Evolutionary conservation across 31 red algal genomes (phyloP).

Genomic region (Asparagopsis taxiformis): DNA sequence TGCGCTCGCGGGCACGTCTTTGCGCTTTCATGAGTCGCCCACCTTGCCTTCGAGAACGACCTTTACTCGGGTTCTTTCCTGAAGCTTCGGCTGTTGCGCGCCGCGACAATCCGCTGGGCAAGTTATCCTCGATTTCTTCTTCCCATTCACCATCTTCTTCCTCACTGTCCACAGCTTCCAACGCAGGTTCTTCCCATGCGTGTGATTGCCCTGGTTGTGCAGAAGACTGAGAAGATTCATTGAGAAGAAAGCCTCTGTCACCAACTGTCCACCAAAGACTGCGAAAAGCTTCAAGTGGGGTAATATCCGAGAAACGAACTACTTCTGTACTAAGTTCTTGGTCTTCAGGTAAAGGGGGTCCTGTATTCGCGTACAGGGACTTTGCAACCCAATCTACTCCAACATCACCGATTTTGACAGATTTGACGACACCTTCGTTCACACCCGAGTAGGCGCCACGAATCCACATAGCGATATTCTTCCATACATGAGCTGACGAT

Average conservation of each 20-base stretch:
- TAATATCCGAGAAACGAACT: constrained; percentile 26
- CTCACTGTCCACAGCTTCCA: not conserved
- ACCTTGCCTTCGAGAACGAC: not conserved
- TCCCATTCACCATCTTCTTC: constrained; percentile 34
- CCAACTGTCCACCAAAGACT: constrained; percentile 34
- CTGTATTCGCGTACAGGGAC: constrained; percentile 1
- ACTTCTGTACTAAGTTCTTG: constrained; percentile 1
- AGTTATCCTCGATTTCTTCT: constrained; percentile 5
- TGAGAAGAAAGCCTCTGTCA: no score
- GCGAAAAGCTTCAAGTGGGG: constrained; percentile 24
- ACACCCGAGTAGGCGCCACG: constrained; percentile 25
- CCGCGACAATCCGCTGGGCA: not conserved
- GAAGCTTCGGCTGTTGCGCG: not conserved
- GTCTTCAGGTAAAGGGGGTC: not conserved
- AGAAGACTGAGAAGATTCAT: no score
- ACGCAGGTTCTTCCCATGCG: not conserved
- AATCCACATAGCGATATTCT: constrained; percentile 21
- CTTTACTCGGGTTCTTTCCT: not conserved
- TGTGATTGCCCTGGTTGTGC: no score
- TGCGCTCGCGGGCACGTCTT: constrained; percentile 9
- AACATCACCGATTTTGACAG: constrained; percentile 25
- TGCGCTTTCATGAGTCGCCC: constrained; percentile 31
- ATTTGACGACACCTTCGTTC: constrained; percentile 26
- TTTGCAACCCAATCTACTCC: constrained; percentile 43
- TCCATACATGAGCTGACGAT: constrained; percentile 12